Evolutionary conservation across 805 yeast species (phyloP).

Genomic region (Ogataea thermomethanolica): DNA sequence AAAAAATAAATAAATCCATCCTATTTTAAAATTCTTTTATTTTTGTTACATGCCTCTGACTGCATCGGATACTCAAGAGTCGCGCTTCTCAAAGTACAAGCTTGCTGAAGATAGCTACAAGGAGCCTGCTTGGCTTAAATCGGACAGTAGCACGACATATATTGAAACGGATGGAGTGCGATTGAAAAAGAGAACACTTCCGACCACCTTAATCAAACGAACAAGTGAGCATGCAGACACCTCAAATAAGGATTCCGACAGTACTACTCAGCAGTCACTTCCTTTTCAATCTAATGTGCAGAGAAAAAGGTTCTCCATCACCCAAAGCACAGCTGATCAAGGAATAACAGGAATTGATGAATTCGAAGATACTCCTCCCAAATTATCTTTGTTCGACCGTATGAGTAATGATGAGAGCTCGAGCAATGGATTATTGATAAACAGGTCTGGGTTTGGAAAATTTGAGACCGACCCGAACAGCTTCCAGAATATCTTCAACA

Average conservation of each 20-base stretch:
- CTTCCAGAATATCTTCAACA: constrained; percentile 44
- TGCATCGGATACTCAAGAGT: constrained; percentile 7
- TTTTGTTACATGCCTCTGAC: constrained; percentile 4
- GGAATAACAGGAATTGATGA: constrained; percentile 24
- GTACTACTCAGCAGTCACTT: constrained; percentile 17
- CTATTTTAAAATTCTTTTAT: not conserved
- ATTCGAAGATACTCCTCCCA: constrained; percentile 47
- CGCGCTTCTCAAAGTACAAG: constrained; percentile 22
- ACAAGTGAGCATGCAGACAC: constrained; percentile 38
- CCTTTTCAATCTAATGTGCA: constrained; percentile 26
- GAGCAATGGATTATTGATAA: constrained; percentile 34
- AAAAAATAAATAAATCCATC: not conserved
- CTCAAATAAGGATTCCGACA: constrained; percentile 44
- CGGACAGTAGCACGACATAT: constrained; percentile 1
- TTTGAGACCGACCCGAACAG: constrained; percentile 40
- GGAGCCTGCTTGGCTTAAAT: constrained; percentile 19
- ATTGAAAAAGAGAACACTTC: constrained; percentile 45
- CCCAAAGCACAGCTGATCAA: constrained; percentile 4
- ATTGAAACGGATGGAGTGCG: constrained; percentile 34
- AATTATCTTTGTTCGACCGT: constrained; percentile 46
- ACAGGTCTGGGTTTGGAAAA: constrained; percentile 31
- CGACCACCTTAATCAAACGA: constrained; percentile 45
- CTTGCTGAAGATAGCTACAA: constrained; percentile 13
- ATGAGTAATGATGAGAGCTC: constrained; percentile 38
- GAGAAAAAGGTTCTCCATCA: constrained; percentile 16